These are phyloP conservation scores for Nelumbo lutea DNA, from an alignment of 164 flowering plant species.

Conservation along the genomic window DNA sequence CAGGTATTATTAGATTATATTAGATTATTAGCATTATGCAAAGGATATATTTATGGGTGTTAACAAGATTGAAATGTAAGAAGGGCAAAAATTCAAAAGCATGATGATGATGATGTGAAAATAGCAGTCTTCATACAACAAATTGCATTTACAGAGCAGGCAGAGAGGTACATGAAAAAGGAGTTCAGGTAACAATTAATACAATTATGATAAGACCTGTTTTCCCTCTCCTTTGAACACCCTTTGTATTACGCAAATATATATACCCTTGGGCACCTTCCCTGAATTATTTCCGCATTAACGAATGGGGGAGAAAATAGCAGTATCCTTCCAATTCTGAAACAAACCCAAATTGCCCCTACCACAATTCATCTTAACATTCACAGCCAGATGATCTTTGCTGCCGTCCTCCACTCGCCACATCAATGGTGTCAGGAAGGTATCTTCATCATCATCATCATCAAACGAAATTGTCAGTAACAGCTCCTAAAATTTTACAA, in stretches of 20 bases:
- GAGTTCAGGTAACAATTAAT: neutral
- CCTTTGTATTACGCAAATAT: neutral
- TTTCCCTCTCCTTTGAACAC: neutral
- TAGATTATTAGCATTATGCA: no score
- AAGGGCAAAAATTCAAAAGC: no score
- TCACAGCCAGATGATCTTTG: conserved; percentile 57
- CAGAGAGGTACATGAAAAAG: neutral
- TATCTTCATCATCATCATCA: conserved; percentile 35
- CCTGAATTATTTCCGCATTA: conserved; percentile 1
- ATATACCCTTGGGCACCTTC: neutral
- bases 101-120: neutral
- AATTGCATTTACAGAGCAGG: neutral
- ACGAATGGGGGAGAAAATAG: conserved; percentile 1
- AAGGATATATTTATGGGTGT: no score
- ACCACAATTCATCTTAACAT: conserved; percentile 23
- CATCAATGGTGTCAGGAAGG: conserved; percentile 63
- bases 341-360: neutral
- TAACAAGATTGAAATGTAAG: no score
- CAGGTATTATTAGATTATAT: no score
- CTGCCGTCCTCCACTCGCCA: conserved; percentile 38
- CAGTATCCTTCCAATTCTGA: neutral
- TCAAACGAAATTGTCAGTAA: conserved; percentile 3
- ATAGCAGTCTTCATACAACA: neutral
- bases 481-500: neutral
- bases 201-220: neutral